These are phyloP conservation scores for Lentinula guzmanii DNA, from an alignment of 768 basidiomycete species.

Conservation along the genomic window DNA sequence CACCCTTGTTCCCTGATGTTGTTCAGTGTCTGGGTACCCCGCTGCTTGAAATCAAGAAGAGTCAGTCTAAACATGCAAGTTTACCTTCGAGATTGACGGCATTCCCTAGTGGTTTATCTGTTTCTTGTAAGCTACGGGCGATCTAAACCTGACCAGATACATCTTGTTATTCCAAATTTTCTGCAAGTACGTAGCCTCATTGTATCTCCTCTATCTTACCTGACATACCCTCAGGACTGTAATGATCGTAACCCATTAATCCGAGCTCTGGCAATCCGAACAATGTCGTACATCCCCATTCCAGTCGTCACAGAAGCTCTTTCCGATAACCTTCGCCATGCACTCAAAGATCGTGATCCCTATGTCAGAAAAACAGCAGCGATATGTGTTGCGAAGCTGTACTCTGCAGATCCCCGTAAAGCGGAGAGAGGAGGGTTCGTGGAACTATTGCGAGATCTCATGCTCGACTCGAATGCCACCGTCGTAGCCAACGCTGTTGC, in stretches of 20 bases:
- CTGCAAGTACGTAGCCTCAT: constrained; percentile 55
- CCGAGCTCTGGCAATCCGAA: constrained; percentile 93
- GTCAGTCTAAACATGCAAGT: constrained; percentile 38
- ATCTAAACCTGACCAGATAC: constrained; percentile 89
- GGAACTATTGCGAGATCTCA: constrained; percentile 82
- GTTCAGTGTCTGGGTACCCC: constrained; percentile 94
- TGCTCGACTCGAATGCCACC: constrained; percentile 92
- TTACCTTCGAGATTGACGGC: background rate
- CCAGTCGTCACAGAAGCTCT: constrained; percentile 82
- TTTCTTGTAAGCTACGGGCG: constrained; percentile 97
- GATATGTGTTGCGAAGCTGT: constrained; percentile 95
- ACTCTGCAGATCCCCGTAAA: constrained; percentile 78
- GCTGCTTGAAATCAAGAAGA: constrained; percentile 97
- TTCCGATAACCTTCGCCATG: constrained; percentile 86
- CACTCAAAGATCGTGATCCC: constrained; percentile 89
- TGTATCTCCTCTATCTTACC: background rate
- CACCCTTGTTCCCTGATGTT: constrained; percentile 90
- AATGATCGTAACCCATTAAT: constrained; percentile 95
- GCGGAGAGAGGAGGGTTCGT: constrained; percentile 91
- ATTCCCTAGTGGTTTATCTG: constrained; percentile 83
- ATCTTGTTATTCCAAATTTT: constrained; percentile 86
- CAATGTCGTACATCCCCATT: constrained; percentile 98
- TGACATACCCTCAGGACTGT: constrained; percentile 62
- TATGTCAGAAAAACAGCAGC: constrained; percentile 99
- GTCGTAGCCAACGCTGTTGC: constrained; percentile 98